Conservation (phyloP, 495 filamentous ascomycete genomes). For the Talaromyces stipitatus region DNA sequence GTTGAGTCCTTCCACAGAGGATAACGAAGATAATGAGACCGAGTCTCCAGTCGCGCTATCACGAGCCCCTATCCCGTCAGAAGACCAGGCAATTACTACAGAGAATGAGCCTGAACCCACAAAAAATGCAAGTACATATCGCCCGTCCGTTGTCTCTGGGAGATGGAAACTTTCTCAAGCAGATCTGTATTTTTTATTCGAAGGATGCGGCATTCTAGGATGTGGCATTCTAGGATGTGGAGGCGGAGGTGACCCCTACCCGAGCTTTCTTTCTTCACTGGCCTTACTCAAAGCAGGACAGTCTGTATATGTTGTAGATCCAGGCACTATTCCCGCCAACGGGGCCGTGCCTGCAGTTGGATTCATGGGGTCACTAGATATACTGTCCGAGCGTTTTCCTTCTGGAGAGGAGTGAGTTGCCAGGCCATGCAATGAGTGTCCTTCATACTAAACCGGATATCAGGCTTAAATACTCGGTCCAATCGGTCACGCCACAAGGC, state of each 20-base stretch:
- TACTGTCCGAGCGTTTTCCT: background rate
- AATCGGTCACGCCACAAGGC: background rate
- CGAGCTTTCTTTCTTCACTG: background rate
- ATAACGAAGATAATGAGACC: background rate
- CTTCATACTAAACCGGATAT: background rate
- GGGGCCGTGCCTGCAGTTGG: background rate
- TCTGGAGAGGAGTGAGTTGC: background rate
- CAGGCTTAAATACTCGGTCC: background rate
- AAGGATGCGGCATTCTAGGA: conserved; percentile 50
- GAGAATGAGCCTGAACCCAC: background rate
- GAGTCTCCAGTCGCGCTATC: too few relatives aligned
- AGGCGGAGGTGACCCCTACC: conserved; percentile 38
- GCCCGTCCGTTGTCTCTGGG: background rate
- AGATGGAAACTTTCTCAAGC: conserved; percentile 47
- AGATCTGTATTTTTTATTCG: conserved; percentile 49
- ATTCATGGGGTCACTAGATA: background rate
- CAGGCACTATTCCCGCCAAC: background rate
- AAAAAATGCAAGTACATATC: background rate
- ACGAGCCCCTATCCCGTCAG: too few relatives aligned
- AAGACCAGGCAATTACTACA: background rate
- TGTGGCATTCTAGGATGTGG: conserved; percentile 53
- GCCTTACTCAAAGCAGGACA: background rate
- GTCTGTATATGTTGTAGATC: background rate
- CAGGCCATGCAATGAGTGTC: background rate
- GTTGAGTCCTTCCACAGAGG: background rate